Conservation (phyloP, 169 alveolate species). For the Eimeria brunetti region DNA sequence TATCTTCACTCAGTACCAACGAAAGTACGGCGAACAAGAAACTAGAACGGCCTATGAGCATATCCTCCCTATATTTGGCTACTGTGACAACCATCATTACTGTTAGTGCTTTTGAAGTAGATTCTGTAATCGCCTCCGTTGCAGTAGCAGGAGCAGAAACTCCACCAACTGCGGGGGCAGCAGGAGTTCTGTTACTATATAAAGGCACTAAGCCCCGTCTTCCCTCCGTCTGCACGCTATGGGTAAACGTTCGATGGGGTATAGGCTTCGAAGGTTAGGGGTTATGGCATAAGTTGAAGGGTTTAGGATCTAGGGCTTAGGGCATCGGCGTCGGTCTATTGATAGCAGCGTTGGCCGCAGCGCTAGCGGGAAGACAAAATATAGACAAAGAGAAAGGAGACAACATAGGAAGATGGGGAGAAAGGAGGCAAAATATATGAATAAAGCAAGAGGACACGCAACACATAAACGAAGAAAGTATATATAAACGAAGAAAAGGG, state of each 20-base stretch:
- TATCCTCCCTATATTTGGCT: too few relatives aligned
- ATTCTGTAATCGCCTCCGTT: too few relatives aligned
- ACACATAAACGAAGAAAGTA: too few relatives aligned
- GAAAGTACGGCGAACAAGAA: too few relatives aligned
- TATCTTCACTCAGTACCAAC: too few relatives aligned
- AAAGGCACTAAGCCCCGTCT: too few relatives aligned
- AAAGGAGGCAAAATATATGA: neutral
- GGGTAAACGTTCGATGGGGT: neutral
- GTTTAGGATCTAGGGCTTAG: constrained; percentile 6
- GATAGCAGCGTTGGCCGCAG: neutral
- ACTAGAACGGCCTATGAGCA: too few relatives aligned
- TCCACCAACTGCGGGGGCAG: neutral
- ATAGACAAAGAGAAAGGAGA: too few relatives aligned
- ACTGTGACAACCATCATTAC: too few relatives aligned
- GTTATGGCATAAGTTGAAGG: neutral
- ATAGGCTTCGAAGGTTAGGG: neutral
- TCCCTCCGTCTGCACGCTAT: neutral
- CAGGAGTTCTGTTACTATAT: too few relatives aligned
- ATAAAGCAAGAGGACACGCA: neutral
- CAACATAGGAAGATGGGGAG: neutral
- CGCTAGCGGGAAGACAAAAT: neutral
- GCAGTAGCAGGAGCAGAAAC: neutral
- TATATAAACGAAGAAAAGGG: neutral
- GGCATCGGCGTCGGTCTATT: neutral
- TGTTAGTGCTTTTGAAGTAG: too few relatives aligned